Evolutionary conservation across 2,329 filamentous ascomycete species (phyloP), one percentile per base, ranked within the genome.

Genomic region (Madurella mycetomatis): DNA sequence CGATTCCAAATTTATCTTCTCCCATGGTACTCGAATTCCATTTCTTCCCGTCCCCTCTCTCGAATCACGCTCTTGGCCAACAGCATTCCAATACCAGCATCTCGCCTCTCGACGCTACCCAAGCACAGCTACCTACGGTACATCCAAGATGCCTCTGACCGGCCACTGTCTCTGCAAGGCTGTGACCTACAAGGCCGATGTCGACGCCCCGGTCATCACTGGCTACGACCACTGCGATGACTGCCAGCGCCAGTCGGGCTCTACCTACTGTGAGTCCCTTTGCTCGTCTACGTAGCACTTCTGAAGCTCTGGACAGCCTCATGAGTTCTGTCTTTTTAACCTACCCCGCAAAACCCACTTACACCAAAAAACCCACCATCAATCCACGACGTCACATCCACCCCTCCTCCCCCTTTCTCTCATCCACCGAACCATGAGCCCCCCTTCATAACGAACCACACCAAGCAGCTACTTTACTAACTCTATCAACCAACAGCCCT

Each of bases 171-270:
- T 87, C 60, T 87, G 84, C 79, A 84, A 84, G 69, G 79, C 81
- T 65, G 81, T 87, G 72, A 87, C 85, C 67, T 91, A 90, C 78
- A 78, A 78, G 66, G 74, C 70, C 48, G 76, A 79, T 67, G 70
- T 78, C 55, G 78, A 80, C 25, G 72, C 70, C 47, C 78, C 78
- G 50, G 65, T 80, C 51, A 42, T 80, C 69, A 81, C 80, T 49
- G 84, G 79, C 60, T 87, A 87, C 69, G 86, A 87, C 67, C 84
- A 87, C 75, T 87, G 84, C 65, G 84, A 87, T 66, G 84, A 87
- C 72, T 87, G 84, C 77, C 84, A 87, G 72, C 83, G 84, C 66
- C 84, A 87, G 72, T 80, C 72, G 48, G 84, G 84, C 60, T 86
- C 83, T 16, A 86, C 84, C 54, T 87, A 87, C 70, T 87, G 81